A percentile compares a stretch with the other conserved stretches of the same genome.
These are phyloP conservation scores for Aspergillus persii DNA, from an alignment of 2,329 filamentous ascomycete species.

Conservation along the genomic window DNA sequence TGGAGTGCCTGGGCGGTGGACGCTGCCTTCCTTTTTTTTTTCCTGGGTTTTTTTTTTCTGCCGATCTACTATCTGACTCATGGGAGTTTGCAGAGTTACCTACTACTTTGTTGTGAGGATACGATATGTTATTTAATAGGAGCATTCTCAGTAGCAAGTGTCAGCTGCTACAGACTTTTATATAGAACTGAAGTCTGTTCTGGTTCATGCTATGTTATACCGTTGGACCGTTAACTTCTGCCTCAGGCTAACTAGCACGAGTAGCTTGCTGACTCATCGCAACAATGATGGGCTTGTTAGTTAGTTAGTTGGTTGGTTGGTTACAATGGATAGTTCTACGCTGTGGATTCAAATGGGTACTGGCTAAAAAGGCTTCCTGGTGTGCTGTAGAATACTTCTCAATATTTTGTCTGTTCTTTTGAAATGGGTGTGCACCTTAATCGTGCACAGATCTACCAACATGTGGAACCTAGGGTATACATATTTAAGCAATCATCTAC, in stretches of 20 bases:
- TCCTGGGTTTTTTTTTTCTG: conserved; percentile 10
- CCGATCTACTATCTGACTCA: conserved; percentile 6
- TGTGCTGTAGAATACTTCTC: background rate
- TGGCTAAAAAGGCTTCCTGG: background rate
- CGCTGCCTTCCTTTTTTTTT: conserved; percentile 11
- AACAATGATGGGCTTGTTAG: background rate
- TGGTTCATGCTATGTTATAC: no score
- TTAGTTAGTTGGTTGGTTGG: no score
- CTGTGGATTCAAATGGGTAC: no score
- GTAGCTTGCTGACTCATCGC: background rate
- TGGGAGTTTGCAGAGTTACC: background rate
- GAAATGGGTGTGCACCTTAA: background rate
- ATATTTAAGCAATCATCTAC: conserved; percentile 10
- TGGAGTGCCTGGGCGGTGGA: conserved; percentile 37
- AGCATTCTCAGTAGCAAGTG: no score
- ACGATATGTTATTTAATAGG: no score
- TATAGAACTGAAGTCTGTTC: no score
- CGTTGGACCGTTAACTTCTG: background rate
- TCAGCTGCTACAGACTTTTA: no score
- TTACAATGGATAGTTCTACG: no score
- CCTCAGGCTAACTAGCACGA: background rate
- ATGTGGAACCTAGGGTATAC: conserved; percentile 21
- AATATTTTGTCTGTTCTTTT: background rate
- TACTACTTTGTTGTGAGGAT: background rate
- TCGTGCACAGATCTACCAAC: conserved; percentile 13